A percentile compares a stretch with the other conserved stretches of the same genome.
phyloP scores from a whole-genome alignment of 352 stramenopile species.

The Phytophthora pini region DNA sequence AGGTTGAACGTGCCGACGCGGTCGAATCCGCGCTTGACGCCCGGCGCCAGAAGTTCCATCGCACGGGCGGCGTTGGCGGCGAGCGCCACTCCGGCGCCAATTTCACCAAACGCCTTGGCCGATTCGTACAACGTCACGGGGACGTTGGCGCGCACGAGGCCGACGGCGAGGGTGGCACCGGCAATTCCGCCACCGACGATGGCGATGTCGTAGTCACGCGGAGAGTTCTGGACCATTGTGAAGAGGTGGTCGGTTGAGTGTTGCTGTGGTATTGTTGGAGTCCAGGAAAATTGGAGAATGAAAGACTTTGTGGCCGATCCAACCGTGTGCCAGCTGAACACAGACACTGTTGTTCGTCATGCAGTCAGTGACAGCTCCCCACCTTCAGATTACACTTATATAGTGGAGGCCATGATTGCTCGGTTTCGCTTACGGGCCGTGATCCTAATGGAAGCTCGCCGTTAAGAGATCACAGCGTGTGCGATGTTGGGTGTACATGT shows the following conservation, averaged over 20 bases:
- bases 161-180: conserved; percentile 34
- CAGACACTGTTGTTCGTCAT: conserved; percentile 13
- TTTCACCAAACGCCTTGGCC: conserved; percentile 38
- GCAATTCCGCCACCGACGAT: conserved; percentile 41
- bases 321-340: background rate
- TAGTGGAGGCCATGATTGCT: conserved; percentile 8
- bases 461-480: background rate
- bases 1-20: conserved; percentile 45
- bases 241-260: background rate
- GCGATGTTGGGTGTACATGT: background rate
- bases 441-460: conserved; percentile 11
- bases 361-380: background rate
- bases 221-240: conserved; percentile 30
- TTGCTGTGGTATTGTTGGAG: conserved; percentile 12
- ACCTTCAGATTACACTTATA: background rate
- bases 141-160: conserved; percentile 30
- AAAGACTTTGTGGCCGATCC: conserved; percentile 3
- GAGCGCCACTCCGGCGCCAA: conserved; percentile 37
- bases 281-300: conserved; percentile 28
- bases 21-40: conserved; percentile 42
- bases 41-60: conserved; percentile 37
- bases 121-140: conserved; percentile 44
- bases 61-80: conserved; percentile 32
- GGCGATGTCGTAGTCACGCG: conserved; percentile 36
- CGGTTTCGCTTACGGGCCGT: conserved; percentile 19